Evolutionary conservation across 164 flowering plant genomes (phyloP).

Genomic region (Aristolochia contorta): DNA sequence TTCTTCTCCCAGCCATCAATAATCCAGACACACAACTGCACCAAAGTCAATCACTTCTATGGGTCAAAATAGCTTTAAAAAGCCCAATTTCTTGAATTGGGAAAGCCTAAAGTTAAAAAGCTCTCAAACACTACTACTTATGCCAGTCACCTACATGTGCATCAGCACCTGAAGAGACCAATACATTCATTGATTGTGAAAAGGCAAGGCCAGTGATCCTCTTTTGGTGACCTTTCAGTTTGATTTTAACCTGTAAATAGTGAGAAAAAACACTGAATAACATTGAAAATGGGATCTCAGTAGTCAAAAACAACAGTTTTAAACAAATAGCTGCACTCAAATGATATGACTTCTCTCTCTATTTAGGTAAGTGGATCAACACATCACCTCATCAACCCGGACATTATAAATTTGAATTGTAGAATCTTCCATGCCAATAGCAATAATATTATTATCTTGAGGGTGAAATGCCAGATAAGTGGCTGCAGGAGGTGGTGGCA

Average conservation of each 20-base stretch:
- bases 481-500: conserved; percentile 78
- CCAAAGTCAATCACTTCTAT: conserved; percentile 2
- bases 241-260: conserved; percentile 46
- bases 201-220: conserved; percentile 67
- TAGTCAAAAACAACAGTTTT: not conserved
- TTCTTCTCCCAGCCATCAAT: conserved; percentile 66
- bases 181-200: conserved; percentile 40
- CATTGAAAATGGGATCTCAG: too few relatives aligned
- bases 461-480: conserved; percentile 73
- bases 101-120: not conserved
- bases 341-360: not conserved
- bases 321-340: not conserved
- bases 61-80: not conserved
- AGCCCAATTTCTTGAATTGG: not conserved
- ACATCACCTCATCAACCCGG: conserved; percentile 52
- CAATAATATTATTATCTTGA: conserved; percentile 69
- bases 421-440: conserved; percentile 73
- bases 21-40: conserved; percentile 57
- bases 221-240: conserved; percentile 64
- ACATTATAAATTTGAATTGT: conserved; percentile 68
- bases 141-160: conserved; percentile 39
- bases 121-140: not conserved
- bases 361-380: not conserved
- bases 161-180: conserved; percentile 76
- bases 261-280: not conserved